Base-by-base conservation (phyloP, 345 rosid species). In the Eutrema japonicum region DNA sequence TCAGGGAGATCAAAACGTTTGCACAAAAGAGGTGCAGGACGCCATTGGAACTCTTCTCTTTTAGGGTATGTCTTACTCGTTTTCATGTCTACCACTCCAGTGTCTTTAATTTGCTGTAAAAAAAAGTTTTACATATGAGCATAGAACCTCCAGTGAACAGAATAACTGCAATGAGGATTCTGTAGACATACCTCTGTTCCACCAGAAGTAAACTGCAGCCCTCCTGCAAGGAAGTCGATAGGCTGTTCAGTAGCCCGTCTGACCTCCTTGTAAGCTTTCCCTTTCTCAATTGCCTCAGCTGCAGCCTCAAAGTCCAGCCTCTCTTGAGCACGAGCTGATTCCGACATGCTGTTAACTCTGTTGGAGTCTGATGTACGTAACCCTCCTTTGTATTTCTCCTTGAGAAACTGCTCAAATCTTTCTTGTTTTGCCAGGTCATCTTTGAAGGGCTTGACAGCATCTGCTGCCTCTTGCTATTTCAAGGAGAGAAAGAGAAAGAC, bases 251-350 rank as follows among this genome's bases (percentile, higher is more conserved):
- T 48, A 60, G 82, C 79, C 30, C 75, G 77, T 56, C 73, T 75
- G 78, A 78, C 74, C 51, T 85, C 89, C 77, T 82, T 79, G 73
- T 78, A 82, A 72, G 63, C 54, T 66, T 85, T 89, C 43, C 84
- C 94, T 79, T 90, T 95, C 77, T 88, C 89, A 68, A 92, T 77
- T 79, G 92, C 96, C 73, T 88, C 98, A 9, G 94, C 97, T 70
- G 90, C 97, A 68, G 96, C 91, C 87, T 95, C 99, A 81, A 95
- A 95, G 73, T 95, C 98, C 72, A 95, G 70, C 84, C 88, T 92
- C 80, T 95, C 99, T 57, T 79, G 96, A 40, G 98, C 99, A 80
- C 98, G 98, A 81, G 84, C 92, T 56, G 86, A 79, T 80, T 95
- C 99, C 41, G 98, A 86, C 98, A 95, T 80, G 58, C 73, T 80